A percentile compares a stretch with the other conserved stretches of the same genome.
Conservation (phyloP, 306 rosid species). For the Quercus ilex region DNA sequence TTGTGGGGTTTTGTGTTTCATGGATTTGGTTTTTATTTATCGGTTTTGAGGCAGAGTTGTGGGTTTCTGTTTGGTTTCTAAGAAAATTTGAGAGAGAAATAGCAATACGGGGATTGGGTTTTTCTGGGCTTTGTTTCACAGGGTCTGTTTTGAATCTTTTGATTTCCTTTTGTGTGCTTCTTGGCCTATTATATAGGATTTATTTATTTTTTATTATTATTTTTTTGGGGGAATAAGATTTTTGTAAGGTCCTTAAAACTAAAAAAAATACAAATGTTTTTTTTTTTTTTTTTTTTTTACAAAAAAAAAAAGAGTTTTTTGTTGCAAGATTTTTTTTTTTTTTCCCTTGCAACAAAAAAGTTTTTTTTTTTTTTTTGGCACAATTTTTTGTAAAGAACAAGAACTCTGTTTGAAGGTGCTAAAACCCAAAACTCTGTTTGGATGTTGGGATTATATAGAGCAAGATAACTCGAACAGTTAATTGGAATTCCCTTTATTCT, state of each 20-base stretch:
- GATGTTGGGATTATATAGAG: neutral
- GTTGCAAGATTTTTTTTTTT: neutral
- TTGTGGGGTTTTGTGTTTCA: neutral
- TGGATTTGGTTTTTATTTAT: conserved; percentile 10
- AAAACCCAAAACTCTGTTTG: neutral
- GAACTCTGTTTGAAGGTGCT: neutral
- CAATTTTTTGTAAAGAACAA: neutral
- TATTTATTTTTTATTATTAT: neutral
- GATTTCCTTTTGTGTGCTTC: neutral
- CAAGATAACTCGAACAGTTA: neutral
- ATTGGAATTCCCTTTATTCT: neutral
- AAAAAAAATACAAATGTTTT: neutral
- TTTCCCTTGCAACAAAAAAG: neutral
- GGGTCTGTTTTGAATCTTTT: neutral
- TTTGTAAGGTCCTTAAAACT: neutral
- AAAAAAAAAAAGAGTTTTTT: neutral
- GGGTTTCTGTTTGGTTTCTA: conserved; percentile 9
- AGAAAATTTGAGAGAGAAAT: conserved; percentile 21
- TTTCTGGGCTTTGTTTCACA: conserved; percentile 3
- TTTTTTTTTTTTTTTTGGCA: neutral
- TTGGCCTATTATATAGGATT: neutral
- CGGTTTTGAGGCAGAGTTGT: neutral
- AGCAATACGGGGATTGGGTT: neutral
- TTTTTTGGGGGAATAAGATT: neutral
- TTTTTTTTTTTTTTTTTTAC: neutral